Conservation (phyloP, 2,329 filamentous ascomycete genomes). For the Cordyceps farinosa region DNA sequence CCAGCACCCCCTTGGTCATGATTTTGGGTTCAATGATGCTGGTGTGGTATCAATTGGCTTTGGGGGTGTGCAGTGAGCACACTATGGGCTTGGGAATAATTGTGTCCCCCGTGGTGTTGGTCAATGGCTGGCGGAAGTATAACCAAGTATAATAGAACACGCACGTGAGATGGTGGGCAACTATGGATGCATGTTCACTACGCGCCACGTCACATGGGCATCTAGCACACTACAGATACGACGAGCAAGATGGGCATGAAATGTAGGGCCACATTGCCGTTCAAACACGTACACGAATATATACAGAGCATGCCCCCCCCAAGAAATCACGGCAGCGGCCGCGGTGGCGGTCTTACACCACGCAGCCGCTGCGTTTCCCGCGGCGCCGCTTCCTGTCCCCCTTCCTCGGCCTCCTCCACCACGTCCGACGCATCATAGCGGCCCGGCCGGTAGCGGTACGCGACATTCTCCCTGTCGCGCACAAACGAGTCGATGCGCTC, state of each 20-base stretch:
- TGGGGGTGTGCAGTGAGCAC: not conserved
- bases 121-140: too few species aligned
- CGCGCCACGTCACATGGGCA: not conserved
- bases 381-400: not conserved
- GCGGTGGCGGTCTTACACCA: not conserved
- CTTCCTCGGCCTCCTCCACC: not conserved
- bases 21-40: not conserved
- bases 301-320: not conserved
- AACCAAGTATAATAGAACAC: too few species aligned
- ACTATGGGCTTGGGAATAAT: not conserved
- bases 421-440: conserved; percentile 26
- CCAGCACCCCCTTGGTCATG: not conserved
- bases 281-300: not conserved
- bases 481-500: conserved; percentile 76
- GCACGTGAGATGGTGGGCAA: not conserved
- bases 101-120: not conserved
- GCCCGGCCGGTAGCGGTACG: conserved; percentile 31
- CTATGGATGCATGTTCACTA: not conserved
- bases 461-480: conserved; percentile 59
- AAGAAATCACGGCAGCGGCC: not conserved
- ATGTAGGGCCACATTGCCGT: not conserved
- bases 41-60: not conserved
- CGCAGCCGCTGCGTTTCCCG: not conserved
- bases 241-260: too few species aligned
- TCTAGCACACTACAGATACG: not conserved